These are phyloP conservation scores for Clonostachys rosea DNA, from an alignment of 2,329 filamentous ascomycete species.

Conservation along the genomic window DNA sequence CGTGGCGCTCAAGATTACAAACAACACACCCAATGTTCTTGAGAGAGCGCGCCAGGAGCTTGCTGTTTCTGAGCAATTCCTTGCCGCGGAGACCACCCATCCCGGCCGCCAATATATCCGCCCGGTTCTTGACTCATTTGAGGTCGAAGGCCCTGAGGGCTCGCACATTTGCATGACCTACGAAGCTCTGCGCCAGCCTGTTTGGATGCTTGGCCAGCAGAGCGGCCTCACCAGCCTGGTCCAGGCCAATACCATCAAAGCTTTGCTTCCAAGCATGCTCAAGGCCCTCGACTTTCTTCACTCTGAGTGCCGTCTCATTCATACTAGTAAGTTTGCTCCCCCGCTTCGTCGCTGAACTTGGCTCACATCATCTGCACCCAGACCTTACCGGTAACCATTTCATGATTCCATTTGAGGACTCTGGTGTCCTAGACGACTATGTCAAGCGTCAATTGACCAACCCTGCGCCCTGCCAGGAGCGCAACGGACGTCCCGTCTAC, in stretches of 20 bases:
- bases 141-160: constrained; percentile 9
- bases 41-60: constrained; percentile 14
- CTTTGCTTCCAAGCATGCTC: constrained; percentile 25
- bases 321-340: constrained; percentile 25
- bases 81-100: constrained; percentile 10
- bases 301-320: constrained; percentile 27
- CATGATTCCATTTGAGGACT: constrained; percentile 16
- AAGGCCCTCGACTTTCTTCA: constrained; percentile 32
- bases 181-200: constrained; percentile 14
- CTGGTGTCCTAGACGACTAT: constrained; percentile 11
- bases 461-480: constrained; percentile 12
- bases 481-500: constrained; percentile 12
- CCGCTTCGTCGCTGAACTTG: not conserved
- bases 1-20: constrained; percentile 19
- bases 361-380: constrained; percentile 2
- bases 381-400: constrained; percentile 16
- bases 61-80: constrained; percentile 13
- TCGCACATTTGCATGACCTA: constrained; percentile 13
- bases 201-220: constrained; percentile 16
- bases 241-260: constrained; percentile 12
- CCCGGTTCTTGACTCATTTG: constrained; percentile 13
- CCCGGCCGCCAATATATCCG: constrained; percentile 12
- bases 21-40: constrained; percentile 12
- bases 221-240: constrained; percentile 8
- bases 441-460: constrained; percentile 12